phyloP scores from a whole-genome alignment of 129 eudicot genomes.

The Chrysanthemum seticuspe region DNA sequence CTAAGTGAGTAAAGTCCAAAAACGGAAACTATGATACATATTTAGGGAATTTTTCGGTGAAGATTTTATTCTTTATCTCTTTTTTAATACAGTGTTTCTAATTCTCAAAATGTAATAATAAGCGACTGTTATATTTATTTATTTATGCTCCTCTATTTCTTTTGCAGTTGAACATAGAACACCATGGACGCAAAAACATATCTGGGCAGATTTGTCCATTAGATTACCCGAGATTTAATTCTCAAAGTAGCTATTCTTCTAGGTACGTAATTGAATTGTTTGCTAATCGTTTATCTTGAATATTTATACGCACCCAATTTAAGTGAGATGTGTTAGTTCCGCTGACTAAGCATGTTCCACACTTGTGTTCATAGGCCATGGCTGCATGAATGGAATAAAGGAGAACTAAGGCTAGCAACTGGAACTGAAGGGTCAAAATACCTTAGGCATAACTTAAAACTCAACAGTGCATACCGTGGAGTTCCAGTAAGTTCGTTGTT shows the following conservation, averaged over 20 bases:
- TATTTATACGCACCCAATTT: not conserved
- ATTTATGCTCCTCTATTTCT: not conserved
- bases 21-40: too few relatives aligned
- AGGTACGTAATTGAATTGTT: constrained; percentile 34
- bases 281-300: not conserved
- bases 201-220: constrained; percentile 56
- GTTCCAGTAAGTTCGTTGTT: constrained; percentile 57
- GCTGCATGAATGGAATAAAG: constrained; percentile 55
- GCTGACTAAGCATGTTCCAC: constrained; percentile 9
- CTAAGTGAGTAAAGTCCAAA: not conserved
- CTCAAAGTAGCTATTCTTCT: constrained; percentile 26
- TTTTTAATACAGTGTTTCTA: too few relatives aligned
- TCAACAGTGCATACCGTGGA: constrained; percentile 64
- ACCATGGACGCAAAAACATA: constrained; percentile 59
- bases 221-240: constrained; percentile 23
- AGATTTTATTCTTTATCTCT: too few relatives aligned
- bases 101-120: not conserved
- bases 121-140: not conserved
- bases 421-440: constrained; percentile 43
- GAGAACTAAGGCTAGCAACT: constrained; percentile 69
- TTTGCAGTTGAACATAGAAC: constrained; percentile 65
- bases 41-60: too few relatives aligned
- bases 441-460: constrained; percentile 54
- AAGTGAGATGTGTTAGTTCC: not conserved
- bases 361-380: constrained; percentile 15